Base-by-base conservation (phyloP, 2,329 filamentous ascomycete species). In the Scedosporium dehoogii region DNA sequence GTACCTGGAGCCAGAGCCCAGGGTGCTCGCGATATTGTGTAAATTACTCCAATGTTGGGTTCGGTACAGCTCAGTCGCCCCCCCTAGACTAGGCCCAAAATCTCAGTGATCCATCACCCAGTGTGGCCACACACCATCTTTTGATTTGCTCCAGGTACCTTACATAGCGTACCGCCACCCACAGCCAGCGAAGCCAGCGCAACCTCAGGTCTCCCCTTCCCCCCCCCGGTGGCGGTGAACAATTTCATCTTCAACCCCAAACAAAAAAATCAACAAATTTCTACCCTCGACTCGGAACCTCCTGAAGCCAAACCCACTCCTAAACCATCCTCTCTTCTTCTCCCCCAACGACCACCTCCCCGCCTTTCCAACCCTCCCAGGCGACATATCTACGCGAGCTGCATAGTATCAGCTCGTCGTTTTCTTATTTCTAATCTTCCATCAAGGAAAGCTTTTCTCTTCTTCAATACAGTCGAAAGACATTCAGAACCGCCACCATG, bases 401-500 rank as follows among this genome's bases (percentile, higher is more conserved):
- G 46, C 18, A 16, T 33, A 53, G 16, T n/a, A 23, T 48, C 60
- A 46, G 60, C 60, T 63, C 58, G 57, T 64, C 51, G 48, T 58
- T 44, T 27, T 58, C 60, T 46, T 60, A 44, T 59, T 33, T 61
- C 51, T 58, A 56, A 59, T 48, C 56, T 23, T 58, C 58, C 27
- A 51, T 42, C 21, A n/a, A 42, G 25, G 25, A 62, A 12, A 23
- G 6, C 23, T 42, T 29, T 48, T 48, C n/a, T n/a, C 64, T 62
- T 62, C 65, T 63, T 42, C 59, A 66, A 64, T 66, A 64, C 66
- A 67, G 65, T 64, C 65, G 65, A 66, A 68, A 67, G 64, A 68
- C 59, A 62, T 68, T 65, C 67, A 63, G 69, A 63, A 66, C 64
- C 62, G 60, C 65, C 76, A 85, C 75, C 69, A 87, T 87, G 85